Base-by-base conservation (phyloP, 2,329 filamentous ascomycete species). In the Pestalotiopsis sp. region DNA sequence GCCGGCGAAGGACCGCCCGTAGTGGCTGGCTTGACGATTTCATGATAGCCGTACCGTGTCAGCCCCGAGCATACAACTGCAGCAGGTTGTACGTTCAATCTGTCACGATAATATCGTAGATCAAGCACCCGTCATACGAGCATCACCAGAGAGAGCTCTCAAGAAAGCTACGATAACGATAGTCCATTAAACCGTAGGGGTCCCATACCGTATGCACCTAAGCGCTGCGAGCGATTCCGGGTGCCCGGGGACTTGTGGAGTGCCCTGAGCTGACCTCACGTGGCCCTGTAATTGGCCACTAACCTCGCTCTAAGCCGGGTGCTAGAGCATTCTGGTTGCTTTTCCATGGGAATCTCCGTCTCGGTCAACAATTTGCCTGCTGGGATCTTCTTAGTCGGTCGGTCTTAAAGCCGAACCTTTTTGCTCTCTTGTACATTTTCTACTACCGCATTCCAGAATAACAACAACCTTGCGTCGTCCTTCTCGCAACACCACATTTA, bases 261-360 rank as follows among this genome's bases (percentile, higher is more conserved):
- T 23, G 38, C 45, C 45, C 64, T 56, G 52, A 69, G 59, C 49
- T 69, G 64, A 45, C 49, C 45, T 58, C 59, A 67, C 23, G 11
- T 63, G 31, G 52, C 36, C 20, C 20, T 20, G 64, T 69, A 52
- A 67, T 69, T 69, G 68, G 68, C 64, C 36, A 69, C 41, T 20
- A 25, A 45, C 25, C 20, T 31, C 57, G 17, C 31, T 52, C n/a
- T 23, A 17, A 36, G 23, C 27, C 23, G 13, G 38, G 13, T 23
- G 58, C 65, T 67, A 69, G 60, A 69, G 39, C 60, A 57, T 57
- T 67, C 59, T 57, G 27, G 45, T 52, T 13, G 31, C 64, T 66
- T 58, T 38, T 17, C 45, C 31, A 23, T 57, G 31, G 64, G 12
- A 41, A 57, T 20, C 27, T 66, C 64, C 27, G 64, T 64, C 39